These are phyloP conservation scores for Penicillium italicum DNA, from an alignment of 2,329 filamentous ascomycete genomes.

Conservation along the genomic window DNA sequence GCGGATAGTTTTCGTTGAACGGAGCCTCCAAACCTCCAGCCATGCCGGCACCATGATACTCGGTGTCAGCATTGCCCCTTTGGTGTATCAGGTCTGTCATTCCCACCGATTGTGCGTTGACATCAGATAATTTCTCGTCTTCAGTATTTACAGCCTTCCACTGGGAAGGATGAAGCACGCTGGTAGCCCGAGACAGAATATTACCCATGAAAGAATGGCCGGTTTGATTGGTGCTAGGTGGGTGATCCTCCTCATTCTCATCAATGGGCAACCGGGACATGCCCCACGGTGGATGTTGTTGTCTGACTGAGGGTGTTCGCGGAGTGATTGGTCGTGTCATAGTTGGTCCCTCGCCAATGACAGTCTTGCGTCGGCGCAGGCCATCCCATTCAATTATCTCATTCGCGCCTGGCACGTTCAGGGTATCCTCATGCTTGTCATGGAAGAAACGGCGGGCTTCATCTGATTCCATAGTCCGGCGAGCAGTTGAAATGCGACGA, in stretches of 20 bases:
- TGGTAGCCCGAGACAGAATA: constrained; percentile 39
- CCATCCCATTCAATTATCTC: constrained; percentile 90
- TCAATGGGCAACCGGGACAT: constrained; percentile 81
- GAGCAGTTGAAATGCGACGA: constrained; percentile 70
- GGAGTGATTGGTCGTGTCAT: constrained; percentile 42
- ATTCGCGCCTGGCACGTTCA: constrained; percentile 73
- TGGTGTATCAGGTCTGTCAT: constrained; percentile 58
- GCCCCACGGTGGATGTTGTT: constrained; percentile 71
- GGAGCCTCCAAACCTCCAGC: constrained; percentile 27
- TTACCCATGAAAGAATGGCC: constrained; percentile 38
- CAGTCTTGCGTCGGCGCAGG: constrained; percentile 67
- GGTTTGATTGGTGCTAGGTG: constrained; percentile 30
- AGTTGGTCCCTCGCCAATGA: constrained; percentile 46
- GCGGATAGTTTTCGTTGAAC: constrained; percentile 18
- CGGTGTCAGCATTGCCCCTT: constrained; percentile 47
- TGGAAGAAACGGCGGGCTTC: constrained; percentile 76
- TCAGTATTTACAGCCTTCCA: constrained; percentile 33
- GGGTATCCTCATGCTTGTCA: constrained; percentile 67
- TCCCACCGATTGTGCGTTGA: constrained; percentile 59
- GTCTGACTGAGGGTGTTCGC: constrained; percentile 41
- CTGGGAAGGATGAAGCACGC: constrained; percentile 33
- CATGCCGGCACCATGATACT: constrained; percentile 26
- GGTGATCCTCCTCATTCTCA: constrained; percentile 47
- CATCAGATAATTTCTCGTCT: constrained; percentile 34
- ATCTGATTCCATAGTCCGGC: constrained; percentile 73